These are phyloP conservation scores for Globisporangium alternatum DNA, from an alignment of 352 stramenopile genomes.

Conservation along the genomic window DNA sequence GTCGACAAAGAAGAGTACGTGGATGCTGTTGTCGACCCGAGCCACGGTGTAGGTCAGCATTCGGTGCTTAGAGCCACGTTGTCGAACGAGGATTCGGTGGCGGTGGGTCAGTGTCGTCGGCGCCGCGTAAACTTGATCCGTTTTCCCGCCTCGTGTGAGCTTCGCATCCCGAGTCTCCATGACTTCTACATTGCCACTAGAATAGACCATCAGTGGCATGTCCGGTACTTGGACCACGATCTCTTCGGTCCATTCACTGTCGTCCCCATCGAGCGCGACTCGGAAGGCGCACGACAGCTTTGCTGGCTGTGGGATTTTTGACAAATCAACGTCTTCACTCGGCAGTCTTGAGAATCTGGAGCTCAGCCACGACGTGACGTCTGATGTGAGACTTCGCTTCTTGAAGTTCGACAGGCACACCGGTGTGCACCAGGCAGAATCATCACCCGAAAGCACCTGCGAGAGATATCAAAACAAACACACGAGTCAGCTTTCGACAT, in stretches of 20 bases:
- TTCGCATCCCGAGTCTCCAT: conserved; percentile 19
- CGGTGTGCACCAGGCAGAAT: conserved; percentile 39
- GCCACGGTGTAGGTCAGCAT: conserved; percentile 76
- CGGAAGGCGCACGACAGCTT: conserved; percentile 52
- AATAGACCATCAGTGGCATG: conserved; percentile 30
- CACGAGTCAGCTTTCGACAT: background rate
- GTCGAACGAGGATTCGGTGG: conserved; percentile 57
- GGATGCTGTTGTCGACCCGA: conserved; percentile 39
- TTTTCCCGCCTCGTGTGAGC: conserved; percentile 9
- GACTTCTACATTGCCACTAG: conserved; percentile 26
- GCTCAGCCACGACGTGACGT: conserved; percentile 54
- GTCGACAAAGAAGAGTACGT: conserved; percentile 72
- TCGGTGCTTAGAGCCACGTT: conserved; percentile 41
- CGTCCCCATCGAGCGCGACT: conserved; percentile 28
- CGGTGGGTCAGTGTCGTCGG: conserved; percentile 44
- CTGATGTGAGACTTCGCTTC: conserved; percentile 42
- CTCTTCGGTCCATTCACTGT: conserved; percentile 51
- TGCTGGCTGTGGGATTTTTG: conserved; percentile 30
- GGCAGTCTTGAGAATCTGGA: conserved; percentile 38
- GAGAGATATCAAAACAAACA: background rate
- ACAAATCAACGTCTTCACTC: conserved; percentile 29
- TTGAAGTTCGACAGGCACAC: conserved; percentile 44
- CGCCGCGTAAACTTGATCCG: conserved; percentile 31
- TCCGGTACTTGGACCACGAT: conserved; percentile 38
- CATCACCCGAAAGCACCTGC: conserved; percentile 27